phyloP scores from a whole-genome alignment of 257 asterid genomes.

The Cordia subcordata region DNA sequence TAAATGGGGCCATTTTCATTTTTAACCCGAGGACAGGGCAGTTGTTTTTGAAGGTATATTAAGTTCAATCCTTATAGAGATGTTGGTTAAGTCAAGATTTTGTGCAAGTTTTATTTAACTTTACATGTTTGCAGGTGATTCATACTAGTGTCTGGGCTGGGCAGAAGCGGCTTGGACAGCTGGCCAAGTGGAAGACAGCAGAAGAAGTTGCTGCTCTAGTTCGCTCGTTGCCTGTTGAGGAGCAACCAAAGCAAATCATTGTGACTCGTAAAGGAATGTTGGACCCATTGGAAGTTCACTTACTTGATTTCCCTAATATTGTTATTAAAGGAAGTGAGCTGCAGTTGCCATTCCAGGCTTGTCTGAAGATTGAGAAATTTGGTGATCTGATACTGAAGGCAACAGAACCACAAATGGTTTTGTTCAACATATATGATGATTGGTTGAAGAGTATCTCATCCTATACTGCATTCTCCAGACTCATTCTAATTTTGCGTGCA shows the following conservation, averaged over 20 bases:
- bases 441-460: constrained; percentile 96
- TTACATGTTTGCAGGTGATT: constrained; percentile 55
- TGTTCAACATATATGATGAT: constrained; percentile 96
- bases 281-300: constrained; percentile 97
- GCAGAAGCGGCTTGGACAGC: constrained; percentile 97
- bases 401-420: constrained; percentile 97
- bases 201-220: constrained; percentile 99
- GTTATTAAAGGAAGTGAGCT: constrained; percentile 99
- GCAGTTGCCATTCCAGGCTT: constrained; percentile 99
- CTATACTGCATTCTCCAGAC: constrained; percentile 96
- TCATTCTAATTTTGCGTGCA: constrained; percentile 86
- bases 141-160: constrained; percentile 99
- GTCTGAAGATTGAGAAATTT: constrained; percentile 96
- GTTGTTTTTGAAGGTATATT: constrained; percentile 76
- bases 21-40: constrained; percentile 98
- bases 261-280: constrained; percentile 99
- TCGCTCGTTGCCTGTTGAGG: constrained; percentile 94
- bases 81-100: background rate
- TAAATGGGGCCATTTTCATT: constrained; percentile 94
- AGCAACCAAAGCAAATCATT: constrained; percentile 94
- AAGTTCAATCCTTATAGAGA: background rate
- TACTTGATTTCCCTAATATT: constrained; percentile 95
- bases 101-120: background rate
- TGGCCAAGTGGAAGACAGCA: constrained; percentile 99
- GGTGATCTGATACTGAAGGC: constrained; percentile 98